A percentile compares a stretch with the other conserved stretches of the same genome.
Evolutionary conservation across 306 rosid species (phyloP).

Genomic region (Trichosanthes truncata): DNA sequence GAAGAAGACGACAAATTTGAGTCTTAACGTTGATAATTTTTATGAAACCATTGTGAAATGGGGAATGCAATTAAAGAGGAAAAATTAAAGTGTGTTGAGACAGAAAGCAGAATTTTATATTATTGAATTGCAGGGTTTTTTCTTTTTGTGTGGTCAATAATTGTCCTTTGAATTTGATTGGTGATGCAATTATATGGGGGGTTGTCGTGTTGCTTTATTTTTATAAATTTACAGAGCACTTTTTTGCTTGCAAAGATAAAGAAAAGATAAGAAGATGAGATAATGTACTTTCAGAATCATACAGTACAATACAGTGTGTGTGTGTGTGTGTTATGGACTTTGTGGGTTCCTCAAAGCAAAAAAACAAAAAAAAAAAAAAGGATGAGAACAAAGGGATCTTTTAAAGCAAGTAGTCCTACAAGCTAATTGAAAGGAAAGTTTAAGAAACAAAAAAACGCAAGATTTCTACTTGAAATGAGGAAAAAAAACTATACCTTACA

Average conservation of each 20-base stretch:
- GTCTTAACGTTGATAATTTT: neutral
- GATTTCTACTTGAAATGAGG: too few relatives aligned
- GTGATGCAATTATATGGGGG: neutral
- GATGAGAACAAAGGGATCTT: conserved; percentile 1
- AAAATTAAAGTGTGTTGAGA: too few relatives aligned
- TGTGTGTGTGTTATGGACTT: too few relatives aligned
- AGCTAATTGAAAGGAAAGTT: too few relatives aligned
- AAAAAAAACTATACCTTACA: too few relatives aligned
- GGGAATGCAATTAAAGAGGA: neutral
- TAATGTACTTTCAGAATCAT: conserved; percentile 2
- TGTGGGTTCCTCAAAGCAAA: too few relatives aligned
- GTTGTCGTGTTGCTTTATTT: neutral
- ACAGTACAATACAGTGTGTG: neutral
- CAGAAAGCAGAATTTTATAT: neutral
- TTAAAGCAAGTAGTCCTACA: neutral
- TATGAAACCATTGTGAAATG: neutral
- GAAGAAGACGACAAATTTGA: conserved; percentile 2
- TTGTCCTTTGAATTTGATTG: neutral
- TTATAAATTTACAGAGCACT: neutral
- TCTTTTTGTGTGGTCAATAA: neutral
- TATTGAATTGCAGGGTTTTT: neutral
- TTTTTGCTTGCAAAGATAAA: neutral
- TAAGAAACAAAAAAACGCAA: too few relatives aligned
- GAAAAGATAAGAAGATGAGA: neutral
- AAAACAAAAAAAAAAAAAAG: too few relatives aligned